Conservation (phyloP, 441 rosid genomes). For the Erysimum cheiri region DNA sequence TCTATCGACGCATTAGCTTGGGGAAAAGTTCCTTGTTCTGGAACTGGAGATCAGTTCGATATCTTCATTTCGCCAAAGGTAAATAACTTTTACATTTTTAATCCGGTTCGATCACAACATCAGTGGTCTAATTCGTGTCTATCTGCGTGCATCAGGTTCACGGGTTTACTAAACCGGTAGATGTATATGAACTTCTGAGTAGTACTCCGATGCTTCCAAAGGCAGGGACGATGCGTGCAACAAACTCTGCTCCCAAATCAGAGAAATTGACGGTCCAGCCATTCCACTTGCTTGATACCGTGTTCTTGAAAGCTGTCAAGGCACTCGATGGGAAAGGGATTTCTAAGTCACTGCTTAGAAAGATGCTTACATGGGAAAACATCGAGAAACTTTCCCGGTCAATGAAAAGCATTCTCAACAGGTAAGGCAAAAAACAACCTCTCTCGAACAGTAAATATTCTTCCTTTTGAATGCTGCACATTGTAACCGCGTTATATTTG, state of each 20-base stretch:
- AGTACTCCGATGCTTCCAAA: conserved; percentile 34
- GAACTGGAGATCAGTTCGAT: conserved; percentile 87
- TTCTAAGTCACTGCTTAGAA: conserved; percentile 49
- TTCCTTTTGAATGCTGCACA: not conserved
- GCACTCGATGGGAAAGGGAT: conserved; percentile 48
- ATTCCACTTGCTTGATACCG: conserved; percentile 44
- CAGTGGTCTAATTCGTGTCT: conserved; percentile 12
- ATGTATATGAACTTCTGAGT: conserved; percentile 66
- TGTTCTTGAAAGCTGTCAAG: conserved; percentile 46
- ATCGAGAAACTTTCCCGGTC: conserved; percentile 56
- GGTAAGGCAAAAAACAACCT: conserved; percentile 54
- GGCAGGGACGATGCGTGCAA: conserved; percentile 28
- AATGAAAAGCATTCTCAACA: conserved; percentile 63
- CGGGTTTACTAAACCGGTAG: conserved; percentile 54
- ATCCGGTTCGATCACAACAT: conserved; percentile 20
- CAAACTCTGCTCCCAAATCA: conserved; percentile 41
- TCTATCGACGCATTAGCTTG: conserved; percentile 86
- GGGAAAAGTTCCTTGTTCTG: conserved; percentile 81
- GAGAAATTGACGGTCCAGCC: conserved; percentile 50
- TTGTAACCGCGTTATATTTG: not conserved
- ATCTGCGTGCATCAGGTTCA: conserved; percentile 52
- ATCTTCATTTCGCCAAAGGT: conserved; percentile 74
- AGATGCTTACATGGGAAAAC: conserved; percentile 51
- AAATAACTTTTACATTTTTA: conserved; percentile 12
- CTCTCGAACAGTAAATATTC: not conserved